Percentiles rank a stretch among this genome's conserved stretches.
Conservation (phyloP, 2,329 filamentous ascomycete species). For the Aspergillus sp. region DNA sequence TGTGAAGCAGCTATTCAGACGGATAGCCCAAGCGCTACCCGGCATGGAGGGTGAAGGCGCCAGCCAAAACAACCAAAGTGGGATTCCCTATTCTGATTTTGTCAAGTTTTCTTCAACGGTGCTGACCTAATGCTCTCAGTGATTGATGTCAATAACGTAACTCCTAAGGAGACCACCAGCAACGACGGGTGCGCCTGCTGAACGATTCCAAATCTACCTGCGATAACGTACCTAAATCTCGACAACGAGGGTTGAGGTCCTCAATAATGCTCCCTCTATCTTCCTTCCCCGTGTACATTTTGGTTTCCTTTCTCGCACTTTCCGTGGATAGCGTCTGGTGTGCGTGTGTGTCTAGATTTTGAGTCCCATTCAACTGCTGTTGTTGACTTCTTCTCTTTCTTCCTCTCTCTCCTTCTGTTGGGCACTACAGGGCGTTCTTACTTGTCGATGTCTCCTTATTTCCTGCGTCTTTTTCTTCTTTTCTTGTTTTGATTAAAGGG, state of each 20-base stretch:
- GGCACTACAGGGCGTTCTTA: no score
- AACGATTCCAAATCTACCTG: slow-evolving; percentile 1
- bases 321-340: slow-evolving; percentile 21
- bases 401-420: no score
- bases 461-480: slow-evolving; percentile 1
- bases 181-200: slow-evolving; percentile 68
- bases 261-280: slow-evolving; percentile 26
- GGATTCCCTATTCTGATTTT: slow-evolving; percentile 27
- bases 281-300: slow-evolving; percentile 33
- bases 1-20: slow-evolving; percentile 93
- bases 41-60: slow-evolving; percentile 92
- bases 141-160: slow-evolving; percentile 82
- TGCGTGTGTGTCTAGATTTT: slow-evolving; percentile 17
- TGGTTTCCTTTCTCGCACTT: slow-evolving; percentile 17
- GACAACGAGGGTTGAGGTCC: slow-evolving; percentile 23
- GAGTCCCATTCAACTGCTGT: slow-evolving; percentile 3
- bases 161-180: slow-evolving; percentile 54
- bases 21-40: slow-evolving; percentile 94
- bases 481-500: slow-evolving; percentile 1
- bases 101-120: slow-evolving; percentile 1
- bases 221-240: slow-evolving; percentile 9
- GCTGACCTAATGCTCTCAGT: slow-evolving; percentile 46
- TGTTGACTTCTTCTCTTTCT: background rate
- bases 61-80: slow-evolving; percentile 72
- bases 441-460: background rate